Base-by-base conservation (phyloP, 495 filamentous ascomycete genomes). In the Podospora comata region DNA sequence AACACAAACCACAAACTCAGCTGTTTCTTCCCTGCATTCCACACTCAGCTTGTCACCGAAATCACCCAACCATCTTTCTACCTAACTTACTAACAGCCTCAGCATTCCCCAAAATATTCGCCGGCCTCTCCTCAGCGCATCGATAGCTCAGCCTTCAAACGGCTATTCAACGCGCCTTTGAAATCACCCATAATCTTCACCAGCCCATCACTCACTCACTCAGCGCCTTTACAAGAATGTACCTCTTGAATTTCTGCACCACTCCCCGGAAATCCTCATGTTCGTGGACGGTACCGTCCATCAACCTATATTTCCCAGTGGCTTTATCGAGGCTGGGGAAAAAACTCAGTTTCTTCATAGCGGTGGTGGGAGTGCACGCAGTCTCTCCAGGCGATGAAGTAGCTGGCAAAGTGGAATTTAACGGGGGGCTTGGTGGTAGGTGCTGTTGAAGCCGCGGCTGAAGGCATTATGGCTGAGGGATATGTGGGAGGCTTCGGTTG, bases 81-180 rank as follows among this genome's bases (percentile, higher is more conserved):
- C 20, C 20, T 23, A 23, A 59, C 16, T 59, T 18, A 60, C 55
- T 70, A 53, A n/a, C 72, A 66, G 19, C 71, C 65, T 56, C 66
- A 6, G 66, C 66, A 26, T 64, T 68, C 6, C 32, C 66, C 20
- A 68, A 18, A 20, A 68, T 68, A 23, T 62, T 44, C 11, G 64
- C 62, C 18, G 66, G 60, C 32, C n/a, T 73, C 67, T 59, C 9
- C 62, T 53, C 23, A 80, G 70, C 16, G 60, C 64, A 2, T 71
- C 71, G 66, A 81, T 78, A 18, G 74, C 68, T 82, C 80, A 26
- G 71, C 66, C 44, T 76, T 70, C 64, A 82, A 72, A 71, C 80
- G 79, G 27, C 28, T 34, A 32, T 77, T 53, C 20, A 82, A 70
- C 1, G 74, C 60, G 5, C 75, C 73, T 66, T 78, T 70, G 72